A percentile compares a stretch with the other conserved stretches of the same genome.
Conservation (phyloP, 23 red algal species). For the Chondrus crispus region DNA sequence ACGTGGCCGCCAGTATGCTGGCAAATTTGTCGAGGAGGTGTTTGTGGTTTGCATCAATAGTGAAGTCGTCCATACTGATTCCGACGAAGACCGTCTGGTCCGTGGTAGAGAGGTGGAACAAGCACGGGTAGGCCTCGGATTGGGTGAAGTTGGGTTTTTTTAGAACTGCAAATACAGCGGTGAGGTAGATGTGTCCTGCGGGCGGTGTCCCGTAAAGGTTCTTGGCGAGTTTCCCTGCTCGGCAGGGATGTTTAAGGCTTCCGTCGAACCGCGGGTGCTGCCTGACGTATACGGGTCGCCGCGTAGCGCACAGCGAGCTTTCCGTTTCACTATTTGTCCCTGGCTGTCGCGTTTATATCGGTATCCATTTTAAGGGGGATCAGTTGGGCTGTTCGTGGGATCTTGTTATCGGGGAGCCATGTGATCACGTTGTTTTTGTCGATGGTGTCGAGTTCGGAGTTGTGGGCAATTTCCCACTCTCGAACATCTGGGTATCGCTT, state of each 20-base stretch:
- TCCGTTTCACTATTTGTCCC: not conserved
- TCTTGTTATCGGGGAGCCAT: not conserved
- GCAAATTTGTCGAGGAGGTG: not conserved
- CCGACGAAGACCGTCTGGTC: not conserved
- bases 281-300: not conserved
- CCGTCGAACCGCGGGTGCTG: constrained; percentile 22
- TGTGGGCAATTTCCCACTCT: not conserved
- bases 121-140: not conserved
- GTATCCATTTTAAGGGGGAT: not conserved
- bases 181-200: not conserved
- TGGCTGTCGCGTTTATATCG: not conserved
- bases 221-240: not conserved
- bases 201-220: constrained; percentile 24
- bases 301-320: not conserved
- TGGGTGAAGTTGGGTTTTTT: not conserved
- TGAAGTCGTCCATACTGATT: constrained; percentile 16
- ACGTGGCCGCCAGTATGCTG: not conserved
- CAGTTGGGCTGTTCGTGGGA: not conserved
- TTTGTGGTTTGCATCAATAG: not conserved
- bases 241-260: not conserved
- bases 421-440: not conserved
- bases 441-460: not conserved
- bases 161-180: not conserved
- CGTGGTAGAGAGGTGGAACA: not conserved
- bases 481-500: not conserved